Conservation (phyloP, 805 yeast genomes). For the Suhomyces kilbournensis region DNA sequence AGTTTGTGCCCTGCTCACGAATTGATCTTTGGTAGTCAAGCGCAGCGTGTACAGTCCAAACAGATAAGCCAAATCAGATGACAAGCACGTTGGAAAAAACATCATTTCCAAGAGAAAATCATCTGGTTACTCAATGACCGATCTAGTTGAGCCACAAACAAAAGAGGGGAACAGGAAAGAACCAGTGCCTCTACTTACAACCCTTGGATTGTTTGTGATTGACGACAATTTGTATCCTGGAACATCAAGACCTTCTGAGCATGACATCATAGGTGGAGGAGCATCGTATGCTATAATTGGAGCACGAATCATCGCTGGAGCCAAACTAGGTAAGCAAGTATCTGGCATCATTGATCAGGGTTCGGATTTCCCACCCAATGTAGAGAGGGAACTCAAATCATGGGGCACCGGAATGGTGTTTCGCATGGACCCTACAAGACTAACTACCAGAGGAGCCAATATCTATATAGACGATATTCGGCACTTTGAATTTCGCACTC, state of each 20-base stretch:
- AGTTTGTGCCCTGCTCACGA: neutral
- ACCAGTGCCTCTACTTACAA: constrained; percentile 35
- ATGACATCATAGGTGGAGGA: constrained; percentile 81
- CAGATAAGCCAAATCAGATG: neutral
- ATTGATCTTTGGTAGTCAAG: neutral
- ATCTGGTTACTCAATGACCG: neutral
- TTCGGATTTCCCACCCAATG: constrained; percentile 59
- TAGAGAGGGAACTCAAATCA: constrained; percentile 42
- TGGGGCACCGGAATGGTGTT: constrained; percentile 66
- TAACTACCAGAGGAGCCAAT: constrained; percentile 82
- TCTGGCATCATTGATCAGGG: constrained; percentile 81
- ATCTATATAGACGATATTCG: constrained; percentile 58
- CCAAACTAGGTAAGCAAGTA: constrained; percentile 31
- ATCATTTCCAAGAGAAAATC: neutral
- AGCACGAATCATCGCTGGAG: constrained; percentile 53
- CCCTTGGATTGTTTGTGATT: constrained; percentile 86
- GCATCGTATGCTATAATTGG: constrained; percentile 82
- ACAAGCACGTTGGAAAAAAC: neutral
- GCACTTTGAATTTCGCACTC: constrained; percentile 57
- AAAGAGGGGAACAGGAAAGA: neutral
- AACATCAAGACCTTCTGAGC: constrained; percentile 29
- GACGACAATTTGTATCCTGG: constrained; percentile 72
- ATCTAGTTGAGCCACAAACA: neutral
- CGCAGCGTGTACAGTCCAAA: neutral
- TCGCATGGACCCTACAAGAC: constrained; percentile 49